These are phyloP conservation scores for Nicotiana knightiana DNA, from an alignment of 257 asterid species.

Conservation along the genomic window DNA sequence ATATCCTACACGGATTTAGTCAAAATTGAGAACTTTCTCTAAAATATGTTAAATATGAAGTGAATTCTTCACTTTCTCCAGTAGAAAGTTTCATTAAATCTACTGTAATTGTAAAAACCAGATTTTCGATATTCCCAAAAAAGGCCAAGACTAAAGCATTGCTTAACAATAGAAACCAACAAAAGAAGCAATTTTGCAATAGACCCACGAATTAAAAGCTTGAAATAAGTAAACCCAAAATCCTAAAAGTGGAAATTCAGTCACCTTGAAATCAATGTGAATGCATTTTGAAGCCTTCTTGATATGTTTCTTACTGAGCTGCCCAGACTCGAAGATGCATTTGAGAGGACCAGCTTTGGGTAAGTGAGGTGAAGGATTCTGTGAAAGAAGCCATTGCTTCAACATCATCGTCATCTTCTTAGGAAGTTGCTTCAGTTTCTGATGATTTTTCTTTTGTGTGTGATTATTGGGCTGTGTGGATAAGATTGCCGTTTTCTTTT, in stretches of 20 bases:
- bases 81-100: background rate
- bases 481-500: background rate
- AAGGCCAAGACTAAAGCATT: background rate
- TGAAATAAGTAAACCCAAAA: background rate
- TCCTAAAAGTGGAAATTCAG: background rate
- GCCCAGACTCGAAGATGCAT: background rate
- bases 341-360: background rate
- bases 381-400: conserved; percentile 2
- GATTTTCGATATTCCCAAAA: background rate
- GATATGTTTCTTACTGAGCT: background rate
- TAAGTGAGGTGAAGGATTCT: background rate
- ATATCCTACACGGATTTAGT: background rate
- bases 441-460: background rate
- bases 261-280: background rate
- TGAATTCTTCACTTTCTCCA: background rate
- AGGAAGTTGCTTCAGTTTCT: background rate
- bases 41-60: background rate
- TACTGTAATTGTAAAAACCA: background rate
- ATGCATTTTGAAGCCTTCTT: background rate
- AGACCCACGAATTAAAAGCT: background rate
- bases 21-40: background rate
- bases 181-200: background rate
- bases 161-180: background rate
- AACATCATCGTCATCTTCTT: background rate
- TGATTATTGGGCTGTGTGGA: background rate